These are phyloP conservation scores for Orbilia ellipsospora DNA, from an alignment of 2,329 filamentous ascomycete genomes.

Conservation along the genomic window DNA sequence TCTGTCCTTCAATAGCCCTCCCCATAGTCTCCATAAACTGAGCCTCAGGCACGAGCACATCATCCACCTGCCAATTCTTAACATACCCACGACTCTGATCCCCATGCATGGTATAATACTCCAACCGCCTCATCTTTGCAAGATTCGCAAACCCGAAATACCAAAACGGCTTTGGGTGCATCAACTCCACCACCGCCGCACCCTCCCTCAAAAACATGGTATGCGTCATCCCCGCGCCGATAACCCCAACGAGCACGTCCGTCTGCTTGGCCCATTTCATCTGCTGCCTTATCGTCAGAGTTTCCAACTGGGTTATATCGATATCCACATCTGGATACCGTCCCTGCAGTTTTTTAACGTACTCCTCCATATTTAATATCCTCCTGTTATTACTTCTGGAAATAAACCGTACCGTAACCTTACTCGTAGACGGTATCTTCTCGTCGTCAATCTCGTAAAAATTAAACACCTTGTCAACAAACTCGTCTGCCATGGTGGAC, in stretches of 20 bases:
- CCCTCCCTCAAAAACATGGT: constrained; percentile 56
- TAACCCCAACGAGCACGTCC: constrained; percentile 58
- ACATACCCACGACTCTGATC: constrained; percentile 11
- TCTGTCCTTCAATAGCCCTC: constrained; percentile 26
- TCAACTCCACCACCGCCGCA: constrained; percentile 28
- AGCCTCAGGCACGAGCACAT: constrained; percentile 24
- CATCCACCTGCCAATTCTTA: constrained; percentile 32
- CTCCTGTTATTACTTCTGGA: constrained; percentile 56
- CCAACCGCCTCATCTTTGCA: constrained; percentile 20
- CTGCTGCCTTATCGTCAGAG: constrained; percentile 56
- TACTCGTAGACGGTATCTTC: not conserved
- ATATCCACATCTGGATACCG: constrained; percentile 55
- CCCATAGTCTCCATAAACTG: constrained; percentile 25
- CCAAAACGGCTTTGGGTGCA: constrained; percentile 33
- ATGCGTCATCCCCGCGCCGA: constrained; percentile 59
- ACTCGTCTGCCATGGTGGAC: constrained; percentile 49
- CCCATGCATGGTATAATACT: constrained; percentile 26
- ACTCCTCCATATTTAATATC: constrained; percentile 52
- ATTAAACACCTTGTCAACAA: constrained; percentile 46
- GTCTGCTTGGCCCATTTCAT: constrained; percentile 55
- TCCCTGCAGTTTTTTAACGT: constrained; percentile 43
- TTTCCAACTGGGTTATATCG: constrained; percentile 56
- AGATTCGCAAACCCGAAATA: constrained; percentile 38
- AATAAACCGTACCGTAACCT: constrained; percentile 56
- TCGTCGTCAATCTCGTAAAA: constrained; percentile 29